These are phyloP conservation scores for Fusarium oxysporum DNA, from an alignment of 2,329 filamentous ascomycete species.

Conservation along the genomic window DNA sequence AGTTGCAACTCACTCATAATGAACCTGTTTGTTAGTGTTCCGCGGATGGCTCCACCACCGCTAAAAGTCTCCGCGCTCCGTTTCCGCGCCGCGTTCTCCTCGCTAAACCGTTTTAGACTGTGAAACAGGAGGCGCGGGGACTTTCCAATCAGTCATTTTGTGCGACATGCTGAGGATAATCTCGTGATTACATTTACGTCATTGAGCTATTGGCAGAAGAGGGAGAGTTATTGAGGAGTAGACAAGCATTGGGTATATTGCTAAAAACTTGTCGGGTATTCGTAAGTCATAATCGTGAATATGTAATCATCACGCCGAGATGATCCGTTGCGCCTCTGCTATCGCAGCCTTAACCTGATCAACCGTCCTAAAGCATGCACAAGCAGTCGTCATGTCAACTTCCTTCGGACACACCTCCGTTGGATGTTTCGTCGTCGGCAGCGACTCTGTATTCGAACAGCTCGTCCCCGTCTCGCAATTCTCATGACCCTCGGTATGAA, in stretches of 20 bases:
- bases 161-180: background rate
- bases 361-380: slow-evolving; percentile 23
- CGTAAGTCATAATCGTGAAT: background rate
- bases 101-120: background rate
- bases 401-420: slow-evolving; percentile 24
- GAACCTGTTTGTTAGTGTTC: background rate
- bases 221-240: background rate
- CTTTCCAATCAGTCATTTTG: background rate
- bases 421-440: slow-evolving; percentile 12
- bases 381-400: slow-evolving; percentile 28
- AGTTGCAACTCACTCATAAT: background rate
- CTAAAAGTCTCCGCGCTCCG: slow-evolving; percentile 13
- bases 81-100: slow-evolving; percentile 11
- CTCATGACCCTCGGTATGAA: slow-evolving; percentile 24
- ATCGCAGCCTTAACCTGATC: slow-evolving; percentile 21
- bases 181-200: background rate
- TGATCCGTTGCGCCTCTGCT: slow-evolving; percentile 11
- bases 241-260: slow-evolving; percentile 1
- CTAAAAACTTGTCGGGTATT: background rate
- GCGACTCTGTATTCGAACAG: slow-evolving; percentile 20
- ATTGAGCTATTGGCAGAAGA: background rate
- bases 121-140: background rate
- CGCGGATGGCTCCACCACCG: slow-evolving; percentile 1
- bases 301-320: background rate
- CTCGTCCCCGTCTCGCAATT: slow-evolving; percentile 28